Conservation (phyloP, 1,284 basidiomycete species). For the Apiotrichum siamense region DNA sequence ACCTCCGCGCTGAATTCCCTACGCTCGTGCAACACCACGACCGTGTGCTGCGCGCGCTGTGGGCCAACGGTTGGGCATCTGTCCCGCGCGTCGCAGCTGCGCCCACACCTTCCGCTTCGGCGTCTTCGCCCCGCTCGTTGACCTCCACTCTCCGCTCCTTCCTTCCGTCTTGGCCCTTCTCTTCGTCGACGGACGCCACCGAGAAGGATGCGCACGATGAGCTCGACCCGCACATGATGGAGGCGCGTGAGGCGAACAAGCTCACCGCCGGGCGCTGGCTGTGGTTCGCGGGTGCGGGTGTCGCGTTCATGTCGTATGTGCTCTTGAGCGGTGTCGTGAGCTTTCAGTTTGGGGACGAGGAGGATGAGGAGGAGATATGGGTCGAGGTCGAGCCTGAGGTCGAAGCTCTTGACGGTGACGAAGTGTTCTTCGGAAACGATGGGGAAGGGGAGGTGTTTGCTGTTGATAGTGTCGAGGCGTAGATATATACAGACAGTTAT, state of each 20-base stretch:
- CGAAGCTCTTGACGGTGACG: slow-evolving; percentile 5
- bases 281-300: slow-evolving; percentile 36
- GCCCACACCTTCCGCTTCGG: not conserved
- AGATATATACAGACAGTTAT: too few relatives aligned
- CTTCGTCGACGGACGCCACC: too few relatives aligned
- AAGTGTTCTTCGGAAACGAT: too few relatives aligned
- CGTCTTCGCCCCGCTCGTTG: not conserved
- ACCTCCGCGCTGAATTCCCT: slow-evolving; percentile 35
- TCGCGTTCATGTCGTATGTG: slow-evolving; percentile 35
- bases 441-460: slow-evolving; percentile 6
- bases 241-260: slow-evolving; percentile 22
- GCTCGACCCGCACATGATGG: not conserved
- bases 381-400: slow-evolving; percentile 20
- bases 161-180: too few relatives aligned
- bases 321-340: slow-evolving; percentile 32
- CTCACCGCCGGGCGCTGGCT: slow-evolving; percentile 33
- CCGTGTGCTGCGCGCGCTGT: slow-evolving; percentile 20
- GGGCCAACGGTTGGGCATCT: slow-evolving; percentile 16
- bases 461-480: too few relatives aligned
- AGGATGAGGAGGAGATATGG: slow-evolving; percentile 22
- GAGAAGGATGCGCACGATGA: not conserved
- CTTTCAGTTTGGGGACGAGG: slow-evolving; percentile 25
- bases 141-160: not conserved
- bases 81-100: slow-evolving; percentile 6
- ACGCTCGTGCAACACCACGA: slow-evolving; percentile 35